These are phyloP conservation scores for Cercospora beticola DNA, from an alignment of 2,329 filamentous ascomycete genomes.

Conservation along the genomic window DNA sequence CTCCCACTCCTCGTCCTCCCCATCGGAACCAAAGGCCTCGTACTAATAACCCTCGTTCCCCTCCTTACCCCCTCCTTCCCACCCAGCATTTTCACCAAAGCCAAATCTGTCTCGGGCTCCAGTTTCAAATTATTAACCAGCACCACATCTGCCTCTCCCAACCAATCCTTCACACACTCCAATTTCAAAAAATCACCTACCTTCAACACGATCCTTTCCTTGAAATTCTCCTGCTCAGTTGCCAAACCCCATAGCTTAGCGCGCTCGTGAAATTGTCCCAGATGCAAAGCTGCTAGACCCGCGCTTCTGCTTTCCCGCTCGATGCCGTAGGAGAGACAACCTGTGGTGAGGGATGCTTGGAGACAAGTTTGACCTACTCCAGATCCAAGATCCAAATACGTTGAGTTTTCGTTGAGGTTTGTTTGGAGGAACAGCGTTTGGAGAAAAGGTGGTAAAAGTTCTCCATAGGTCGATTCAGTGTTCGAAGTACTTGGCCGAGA, in stretches of 20 bases:
- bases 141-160: conserved; percentile 85
- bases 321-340: conserved; percentile 89
- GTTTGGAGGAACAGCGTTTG: conserved; percentile 75
- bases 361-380: conserved; percentile 94
- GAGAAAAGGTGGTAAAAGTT: conserved; percentile 79
- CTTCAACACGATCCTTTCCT: conserved; percentile 52
- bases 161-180: conserved; percentile 63
- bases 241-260: conserved; percentile 80
- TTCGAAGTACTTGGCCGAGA: conserved; percentile 75
- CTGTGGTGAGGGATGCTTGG: conserved; percentile 86
- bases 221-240: not conserved
- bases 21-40: conserved; percentile 84
- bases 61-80: conserved; percentile 74
- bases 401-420: conserved; percentile 71
- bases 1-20: conserved; percentile 58
- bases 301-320: conserved; percentile 90
- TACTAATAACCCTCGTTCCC: conserved; percentile 81
- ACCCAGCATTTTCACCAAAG: conserved; percentile 74
- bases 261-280: conserved; percentile 74
- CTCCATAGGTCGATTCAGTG: conserved; percentile 74
- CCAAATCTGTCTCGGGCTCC: conserved; percentile 77
- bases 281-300: conserved; percentile 73
- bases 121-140: conserved; percentile 97
- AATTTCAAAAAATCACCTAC: conserved; percentile 79
- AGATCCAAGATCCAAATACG: conserved; percentile 90